Evolutionary conservation across 345 rosid species (phyloP), one percentile per base, ranked within the genome.

Genomic region (Cardamine resedifolia): DNA sequence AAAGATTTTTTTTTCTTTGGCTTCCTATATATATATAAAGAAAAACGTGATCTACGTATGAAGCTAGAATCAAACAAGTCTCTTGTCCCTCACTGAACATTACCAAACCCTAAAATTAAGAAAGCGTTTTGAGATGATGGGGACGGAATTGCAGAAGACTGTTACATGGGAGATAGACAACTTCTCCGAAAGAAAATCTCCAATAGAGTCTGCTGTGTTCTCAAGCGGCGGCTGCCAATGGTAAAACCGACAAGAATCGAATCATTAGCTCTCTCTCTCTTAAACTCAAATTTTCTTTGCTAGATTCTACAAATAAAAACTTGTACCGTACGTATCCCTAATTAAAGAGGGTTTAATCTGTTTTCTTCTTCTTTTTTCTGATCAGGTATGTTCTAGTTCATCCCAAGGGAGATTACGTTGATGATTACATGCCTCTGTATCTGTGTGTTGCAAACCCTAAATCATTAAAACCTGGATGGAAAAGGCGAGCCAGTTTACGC

Each of bases 151-250:
- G 59, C 21, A 53, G 21, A 53, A 27, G 34, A 27, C 34, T 53
- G n/a, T 53, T 53, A 53, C 36, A n/a, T 53, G 59, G 59, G 36
- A 27, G 58, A 15, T 53, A 26, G 58, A 53, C 6, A 26, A 53
- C 36, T 53, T 53, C 58, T 27, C 36, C 20, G 58, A 3, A 15
- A 15, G 19, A 7, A 53, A 53, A 6, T 27, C 16, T 53, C 58
- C 36, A 15, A 53, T 53, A 3, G 10, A 27, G 58, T 27, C 58
- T 53, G 0, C 58, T 27, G 36, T 15, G 36, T 53, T 53, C 58
- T 26, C 20, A 53, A 53, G 12, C 20, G 58, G 58, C 10, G 58
- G 36, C 58, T 53, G 58, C 6, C 36, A 53, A 53, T 53, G 36
- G 58, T 52, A 26, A 26, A 52, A 26, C 58, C 11, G 1, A 52